Evolutionary conservation across 257 asterid species (phyloP), one percentile per base, ranked within the genome.

Genomic region (Primulina huaijiensis): DNA sequence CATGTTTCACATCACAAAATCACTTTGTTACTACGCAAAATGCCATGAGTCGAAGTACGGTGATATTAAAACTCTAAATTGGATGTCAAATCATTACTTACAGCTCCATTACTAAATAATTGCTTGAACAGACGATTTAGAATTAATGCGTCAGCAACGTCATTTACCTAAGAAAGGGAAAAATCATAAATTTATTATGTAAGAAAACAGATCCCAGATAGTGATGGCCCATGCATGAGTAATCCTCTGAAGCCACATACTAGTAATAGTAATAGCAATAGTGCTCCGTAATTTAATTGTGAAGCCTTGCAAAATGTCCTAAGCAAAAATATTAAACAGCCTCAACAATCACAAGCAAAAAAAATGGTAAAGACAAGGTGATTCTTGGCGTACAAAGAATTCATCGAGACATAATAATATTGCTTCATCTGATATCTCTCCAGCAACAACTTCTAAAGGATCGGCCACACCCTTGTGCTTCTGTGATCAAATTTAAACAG

Each of bases 381-480:
- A 35, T n/a, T 67, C 57, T 50, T 33, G 58, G 76, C 68, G 25
- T 85, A 90, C 97, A 96, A 93, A 90, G 78, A 93, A 93, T 76
- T 93, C 99, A 65, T 93, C 99, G 33, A 93, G 94, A 76, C 99
- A 93, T 68, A 93, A 76, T 79, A 93, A 81, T 72, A 89, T 84
- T 56, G 99, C 74, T 82, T 90, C 96, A 40, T 93, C 97, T 12
- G 92, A 84, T 50, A 92, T 79, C 76, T 92, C 97, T 72, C 89
- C 91, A 1, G 98, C 96, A 81, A 92, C 98, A 71, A 80, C 95
- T 84, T 93, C 96, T 53, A 93, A 75, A 58, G 99, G 99, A 86
- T 93, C 97, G 3, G 95, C 65, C 20, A 90, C 91, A 40, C 95
- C 97, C 78, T 69, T 90, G 79, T 93, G 99, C 83, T 82, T 93